Base-by-base conservation (phyloP, 208 protist genomes). In the Phytomonas sp. region DNA sequence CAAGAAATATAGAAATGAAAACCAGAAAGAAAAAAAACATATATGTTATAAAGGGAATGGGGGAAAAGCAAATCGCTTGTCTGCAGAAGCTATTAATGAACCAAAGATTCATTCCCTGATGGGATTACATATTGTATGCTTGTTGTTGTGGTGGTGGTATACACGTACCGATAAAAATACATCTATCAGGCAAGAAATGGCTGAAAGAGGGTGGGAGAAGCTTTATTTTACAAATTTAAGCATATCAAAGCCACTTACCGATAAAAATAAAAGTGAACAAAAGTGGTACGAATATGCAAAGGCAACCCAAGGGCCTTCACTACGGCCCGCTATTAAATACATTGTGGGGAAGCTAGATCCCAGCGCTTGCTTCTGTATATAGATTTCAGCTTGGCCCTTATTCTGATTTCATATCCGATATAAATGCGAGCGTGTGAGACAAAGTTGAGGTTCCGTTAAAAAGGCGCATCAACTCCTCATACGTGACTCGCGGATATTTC, bases 391-490 rank as follows among this genome's bases (percentile, higher is more conserved):
- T 6, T 36, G 20, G n/a, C 29, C 26, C 13, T 64, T 64, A 64
- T 43, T 34, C 31, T 20, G 60, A 64, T 20, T 30, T 68, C 46
- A 65, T 59, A 68, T 82, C 81, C 28, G 71, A 68, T 59, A 97
- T 97, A 13, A 88, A 74, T 15, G 60, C 56, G 23, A 97, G 62
- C 20, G 83, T 94, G 67, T 89, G 87, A 5, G 80, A 64, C 56
- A 93, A 81, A 28, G 76, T 91, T 17, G 93, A 97, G 29, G 91
- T 97, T 61, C 87, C 85, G 66, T 97, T 94, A 30, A 97, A 77
- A 0, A 96, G 70, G 29, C 89, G 84, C 36, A 91, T 81, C 0
- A 97, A 68, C 68, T 97, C 93, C 70, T 95, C 87, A 40, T 87
- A 84, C 17, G 82, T 80, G 20, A 97, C 74, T 46, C 84, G 84